Evolutionary conservation across 768 basidiomycete species (phyloP).

Genomic region (Termitomyces bulborhizus): DNA sequence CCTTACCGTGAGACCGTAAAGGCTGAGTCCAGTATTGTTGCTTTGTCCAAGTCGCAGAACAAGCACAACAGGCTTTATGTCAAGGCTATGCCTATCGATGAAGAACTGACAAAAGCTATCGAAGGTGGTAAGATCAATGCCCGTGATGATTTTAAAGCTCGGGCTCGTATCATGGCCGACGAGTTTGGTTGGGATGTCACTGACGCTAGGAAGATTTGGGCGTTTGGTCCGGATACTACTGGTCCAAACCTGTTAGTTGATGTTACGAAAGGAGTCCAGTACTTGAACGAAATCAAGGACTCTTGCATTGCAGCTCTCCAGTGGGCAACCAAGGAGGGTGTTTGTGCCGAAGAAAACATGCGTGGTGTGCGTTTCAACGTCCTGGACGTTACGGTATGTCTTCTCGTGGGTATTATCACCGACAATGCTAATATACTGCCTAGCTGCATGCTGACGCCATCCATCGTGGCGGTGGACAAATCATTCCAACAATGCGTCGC

Average conservation of each 20-base stretch:
- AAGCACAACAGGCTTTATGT: constrained; percentile 99
- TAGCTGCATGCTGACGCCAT: constrained; percentile 98
- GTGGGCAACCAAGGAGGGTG: constrained; percentile 99
- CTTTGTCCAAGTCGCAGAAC: constrained; percentile 98
- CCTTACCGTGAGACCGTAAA: constrained; percentile 97
- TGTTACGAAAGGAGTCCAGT: constrained; percentile 98
- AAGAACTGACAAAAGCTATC: constrained; percentile 91
- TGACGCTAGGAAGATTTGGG: constrained; percentile 99
- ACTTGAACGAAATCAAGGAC: constrained; percentile 99
- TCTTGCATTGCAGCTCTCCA: constrained; percentile 99
- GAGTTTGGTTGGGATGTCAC: constrained; percentile 98
- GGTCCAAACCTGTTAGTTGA: constrained; percentile 97
- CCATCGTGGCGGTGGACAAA: constrained; percentile 98
- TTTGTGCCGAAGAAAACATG: constrained; percentile 96
- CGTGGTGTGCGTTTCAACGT: constrained; percentile 96
- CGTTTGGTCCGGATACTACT: constrained; percentile 97
- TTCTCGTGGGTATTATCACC: background rate
- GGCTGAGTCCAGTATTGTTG: constrained; percentile 91
- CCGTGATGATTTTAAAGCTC: constrained; percentile 97
- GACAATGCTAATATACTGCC: background rate
- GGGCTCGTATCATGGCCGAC: constrained; percentile 93
- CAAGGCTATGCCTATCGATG: constrained; percentile 89
- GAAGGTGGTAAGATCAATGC: constrained; percentile 79
- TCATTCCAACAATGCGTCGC: constrained; percentile 96
- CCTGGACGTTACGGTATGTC: constrained; percentile 83